Percentiles rank a stretch among this genome's conserved stretches.
phyloP scores from a whole-genome alignment of 2,329 filamentous ascomycete genomes.

The Phyllosticta paracitricarpa region DNA sequence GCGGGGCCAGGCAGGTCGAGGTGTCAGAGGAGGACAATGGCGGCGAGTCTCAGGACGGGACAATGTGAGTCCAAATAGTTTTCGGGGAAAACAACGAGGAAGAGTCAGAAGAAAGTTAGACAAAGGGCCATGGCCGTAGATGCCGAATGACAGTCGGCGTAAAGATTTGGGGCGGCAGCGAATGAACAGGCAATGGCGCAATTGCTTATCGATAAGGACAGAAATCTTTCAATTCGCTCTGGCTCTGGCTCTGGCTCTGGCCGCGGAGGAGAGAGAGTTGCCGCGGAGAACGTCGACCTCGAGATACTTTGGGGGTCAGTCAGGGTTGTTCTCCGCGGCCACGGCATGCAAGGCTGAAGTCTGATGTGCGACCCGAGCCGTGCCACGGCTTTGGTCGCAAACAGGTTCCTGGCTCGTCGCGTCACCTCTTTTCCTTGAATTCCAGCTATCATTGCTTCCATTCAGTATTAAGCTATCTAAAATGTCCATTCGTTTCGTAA shows the following conservation, averaged over 20 bases:
- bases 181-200: constrained; percentile 10
- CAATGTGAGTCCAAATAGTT: neutral
- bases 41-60: neutral
- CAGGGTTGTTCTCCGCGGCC: neutral
- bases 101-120: neutral
- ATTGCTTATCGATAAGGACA: constrained; percentile 9
- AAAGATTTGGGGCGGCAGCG: constrained; percentile 7
- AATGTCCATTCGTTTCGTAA: neutral
- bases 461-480: neutral
- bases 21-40: neutral
- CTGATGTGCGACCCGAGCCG: neutral
- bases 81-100: neutral
- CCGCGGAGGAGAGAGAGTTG: neutral
- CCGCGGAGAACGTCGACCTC: neutral
- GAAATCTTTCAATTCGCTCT: too few relatives aligned
- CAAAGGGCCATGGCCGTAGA: neutral
- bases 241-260: too few relatives aligned
- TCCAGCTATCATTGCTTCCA: neutral
- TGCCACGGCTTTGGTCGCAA: neutral
- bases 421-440: neutral
- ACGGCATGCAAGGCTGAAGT: neutral
- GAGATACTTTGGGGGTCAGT: neutral
- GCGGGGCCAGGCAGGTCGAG: neutral
- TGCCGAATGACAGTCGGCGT: neutral
- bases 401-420: neutral